These are phyloP conservation scores for Cladorrhinum sp. DNA, from an alignment of 2,329 filamentous ascomycete species.

Conservation along the genomic window DNA sequence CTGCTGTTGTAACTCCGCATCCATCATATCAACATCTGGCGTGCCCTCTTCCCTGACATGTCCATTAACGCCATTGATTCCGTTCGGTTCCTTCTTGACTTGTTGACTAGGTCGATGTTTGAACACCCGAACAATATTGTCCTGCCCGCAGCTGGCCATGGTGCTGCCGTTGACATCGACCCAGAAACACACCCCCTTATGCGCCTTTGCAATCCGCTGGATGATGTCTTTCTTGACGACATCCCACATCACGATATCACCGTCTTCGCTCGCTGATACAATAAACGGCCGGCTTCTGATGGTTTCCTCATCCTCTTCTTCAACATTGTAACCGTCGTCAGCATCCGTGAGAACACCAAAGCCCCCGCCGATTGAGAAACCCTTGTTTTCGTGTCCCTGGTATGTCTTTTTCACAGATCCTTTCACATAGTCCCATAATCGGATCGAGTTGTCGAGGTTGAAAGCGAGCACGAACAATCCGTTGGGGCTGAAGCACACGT, in stretches of 20 bases:
- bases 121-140: slow-evolving; percentile 52
- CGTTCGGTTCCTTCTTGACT: slow-evolving; percentile 11
- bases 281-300: slow-evolving; percentile 53
- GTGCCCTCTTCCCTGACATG: slow-evolving; percentile 19
- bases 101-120: slow-evolving; percentile 29
- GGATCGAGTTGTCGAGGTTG: slow-evolving; percentile 84
- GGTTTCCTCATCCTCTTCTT: slow-evolving; percentile 24
- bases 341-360: slow-evolving; percentile 60
- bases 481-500: slow-evolving; percentile 90
- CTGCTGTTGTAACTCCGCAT: slow-evolving; percentile 53
- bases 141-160: slow-evolving; percentile 58
- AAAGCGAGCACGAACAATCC: slow-evolving; percentile 90
- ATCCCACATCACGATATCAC: slow-evolving; percentile 84
- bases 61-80: slow-evolving; percentile 20
- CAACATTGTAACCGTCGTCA: slow-evolving; percentile 21
- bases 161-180: slow-evolving; percentile 57
- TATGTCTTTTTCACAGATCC: slow-evolving; percentile 95
- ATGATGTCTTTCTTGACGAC: slow-evolving; percentile 80
- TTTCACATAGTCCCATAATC: slow-evolving; percentile 92
- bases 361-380: slow-evolving; percentile 79
- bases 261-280: slow-evolving; percentile 83
- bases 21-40: slow-evolving; percentile 42
- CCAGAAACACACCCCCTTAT: slow-evolving; percentile 62
- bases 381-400: slow-evolving; percentile 82
- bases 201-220: slow-evolving; percentile 58